phyloP scores from a whole-genome alignment of 495 filamentous ascomycete species.

The Talaromyces thailandensis region DNA sequence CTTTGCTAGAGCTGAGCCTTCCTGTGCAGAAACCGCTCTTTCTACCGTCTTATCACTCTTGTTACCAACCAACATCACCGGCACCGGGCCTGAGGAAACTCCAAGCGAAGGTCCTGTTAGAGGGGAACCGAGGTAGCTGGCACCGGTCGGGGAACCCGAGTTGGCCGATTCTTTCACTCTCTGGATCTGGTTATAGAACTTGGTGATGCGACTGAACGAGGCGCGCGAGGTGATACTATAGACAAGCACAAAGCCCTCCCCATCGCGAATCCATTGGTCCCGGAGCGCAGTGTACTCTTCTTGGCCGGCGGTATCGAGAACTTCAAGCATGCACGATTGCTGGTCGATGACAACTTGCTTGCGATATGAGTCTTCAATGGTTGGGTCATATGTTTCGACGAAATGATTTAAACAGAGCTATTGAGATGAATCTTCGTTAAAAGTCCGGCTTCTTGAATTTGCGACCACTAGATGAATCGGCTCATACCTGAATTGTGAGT shows the following conservation, averaged over 20 bases:
- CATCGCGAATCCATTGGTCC: constrained; percentile 98
- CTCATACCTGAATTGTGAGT: constrained; percentile 86
- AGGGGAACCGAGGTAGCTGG: constrained; percentile 55
- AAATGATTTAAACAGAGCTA: constrained; percentile 74
- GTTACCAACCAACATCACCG: constrained; percentile 97
- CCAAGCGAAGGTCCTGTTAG: constrained; percentile 55
- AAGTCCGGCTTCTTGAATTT: constrained; percentile 7
- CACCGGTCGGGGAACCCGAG: constrained; percentile 53
- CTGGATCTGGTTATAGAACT: constrained; percentile 94
- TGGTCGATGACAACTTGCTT: constrained; percentile 98
- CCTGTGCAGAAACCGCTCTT: constrained; percentile 91
- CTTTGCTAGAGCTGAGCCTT: constrained; percentile 84
- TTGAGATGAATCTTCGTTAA: constrained; percentile 2
- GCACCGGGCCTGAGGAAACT: constrained; percentile 56
- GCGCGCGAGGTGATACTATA: constrained; percentile 96
- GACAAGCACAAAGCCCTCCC: constrained; percentile 93
- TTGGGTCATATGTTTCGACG: constrained; percentile 89
- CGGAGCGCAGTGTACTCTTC: constrained; percentile 96
- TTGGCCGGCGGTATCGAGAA: constrained; percentile 96
- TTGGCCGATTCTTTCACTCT: constrained; percentile 90
- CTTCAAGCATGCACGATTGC: constrained; percentile 96
- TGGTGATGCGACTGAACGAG: constrained; percentile 88
- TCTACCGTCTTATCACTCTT: constrained; percentile 96
- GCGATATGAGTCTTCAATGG: constrained; percentile 93
- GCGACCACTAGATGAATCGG: constrained; percentile 6